Conservation (phyloP, 139 green algal species). For the Trebouxia sp. region DNA sequence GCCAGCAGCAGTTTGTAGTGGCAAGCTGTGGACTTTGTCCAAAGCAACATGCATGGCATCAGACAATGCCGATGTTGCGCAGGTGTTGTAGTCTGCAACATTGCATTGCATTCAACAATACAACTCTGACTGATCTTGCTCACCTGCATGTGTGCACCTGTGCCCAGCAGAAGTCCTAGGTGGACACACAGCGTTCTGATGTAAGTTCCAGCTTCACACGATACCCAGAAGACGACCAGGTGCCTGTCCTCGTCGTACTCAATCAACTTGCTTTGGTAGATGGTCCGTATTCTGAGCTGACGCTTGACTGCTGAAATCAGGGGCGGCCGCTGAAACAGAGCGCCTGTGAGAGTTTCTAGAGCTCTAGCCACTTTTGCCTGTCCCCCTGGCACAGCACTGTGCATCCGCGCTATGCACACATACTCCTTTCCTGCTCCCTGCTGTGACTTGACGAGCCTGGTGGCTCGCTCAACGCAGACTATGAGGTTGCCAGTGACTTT, state of each 20-base stretch:
- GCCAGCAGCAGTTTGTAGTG: too few relatives aligned
- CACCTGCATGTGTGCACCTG: slow-evolving; percentile 96
- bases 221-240: slow-evolving; percentile 96
- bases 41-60: too few relatives aligned
- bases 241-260: slow-evolving; percentile 96
- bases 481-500: slow-evolving; percentile 96
- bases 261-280: slow-evolving; percentile 93
- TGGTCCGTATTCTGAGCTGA: slow-evolving; percentile 96
- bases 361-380: slow-evolving; percentile 58
- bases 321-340: slow-evolving; percentile 95
- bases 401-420: slow-evolving; percentile 87
- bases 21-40: too few relatives aligned
- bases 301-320: slow-evolving; percentile 99
- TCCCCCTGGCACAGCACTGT: slow-evolving; percentile 74
- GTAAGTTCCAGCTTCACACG: slow-evolving; percentile 97
- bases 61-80: too few relatives aligned
- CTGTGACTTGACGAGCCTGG: slow-evolving; percentile 96
- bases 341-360: slow-evolving; percentile 73
- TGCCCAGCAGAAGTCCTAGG: slow-evolving; percentile 93
- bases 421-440: slow-evolving; percentile 99
- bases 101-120: not conserved
- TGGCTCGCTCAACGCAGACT: slow-evolving; percentile 97
- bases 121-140: not conserved
- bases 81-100: not conserved
- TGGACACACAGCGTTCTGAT: slow-evolving; percentile 98